phyloP scores from a whole-genome alignment of 1,284 basidiomycete species.

The Athelia psychrophila region DNA sequence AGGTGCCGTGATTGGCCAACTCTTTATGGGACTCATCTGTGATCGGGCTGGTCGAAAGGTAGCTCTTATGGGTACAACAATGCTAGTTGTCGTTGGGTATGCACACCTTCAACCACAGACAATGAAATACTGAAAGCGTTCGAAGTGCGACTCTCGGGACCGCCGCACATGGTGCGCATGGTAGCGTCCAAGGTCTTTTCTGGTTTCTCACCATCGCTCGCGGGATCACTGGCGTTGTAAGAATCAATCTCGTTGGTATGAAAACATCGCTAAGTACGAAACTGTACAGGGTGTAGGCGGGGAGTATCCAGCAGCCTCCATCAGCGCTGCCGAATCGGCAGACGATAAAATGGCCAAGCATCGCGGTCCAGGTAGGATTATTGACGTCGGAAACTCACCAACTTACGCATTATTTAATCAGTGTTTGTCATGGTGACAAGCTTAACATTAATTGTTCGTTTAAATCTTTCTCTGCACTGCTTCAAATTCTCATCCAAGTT shows the following conservation, averaged over 20 bases:
- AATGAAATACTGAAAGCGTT: constrained; percentile 45
- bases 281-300: constrained; percentile 63
- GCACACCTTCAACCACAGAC: background rate
- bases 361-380: constrained; percentile 54
- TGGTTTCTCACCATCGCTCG: constrained; percentile 78
- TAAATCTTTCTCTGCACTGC: background rate
- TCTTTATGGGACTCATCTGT: constrained; percentile 66
- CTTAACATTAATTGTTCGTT: constrained; percentile 50
- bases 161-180: constrained; percentile 63
- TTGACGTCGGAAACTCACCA: background rate
- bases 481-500: constrained; percentile 10
- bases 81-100: no score
- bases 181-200: constrained; percentile 60
- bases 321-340: constrained; percentile 66
- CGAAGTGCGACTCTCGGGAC: constrained; percentile 71
- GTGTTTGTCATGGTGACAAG: constrained; percentile 80
- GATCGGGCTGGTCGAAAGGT: constrained; percentile 73
- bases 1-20: constrained; percentile 66
- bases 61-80: constrained; percentile 40
- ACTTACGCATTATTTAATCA: constrained; percentile 9
- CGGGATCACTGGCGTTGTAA: constrained; percentile 69
- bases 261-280: constrained; percentile 4
- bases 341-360: constrained; percentile 64
- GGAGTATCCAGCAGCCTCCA: constrained; percentile 74
- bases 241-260: constrained; percentile 15